phyloP scores from a whole-genome alignment of 2,329 filamentous ascomycete species.

The Emmonsiellopsis sp. region DNA sequence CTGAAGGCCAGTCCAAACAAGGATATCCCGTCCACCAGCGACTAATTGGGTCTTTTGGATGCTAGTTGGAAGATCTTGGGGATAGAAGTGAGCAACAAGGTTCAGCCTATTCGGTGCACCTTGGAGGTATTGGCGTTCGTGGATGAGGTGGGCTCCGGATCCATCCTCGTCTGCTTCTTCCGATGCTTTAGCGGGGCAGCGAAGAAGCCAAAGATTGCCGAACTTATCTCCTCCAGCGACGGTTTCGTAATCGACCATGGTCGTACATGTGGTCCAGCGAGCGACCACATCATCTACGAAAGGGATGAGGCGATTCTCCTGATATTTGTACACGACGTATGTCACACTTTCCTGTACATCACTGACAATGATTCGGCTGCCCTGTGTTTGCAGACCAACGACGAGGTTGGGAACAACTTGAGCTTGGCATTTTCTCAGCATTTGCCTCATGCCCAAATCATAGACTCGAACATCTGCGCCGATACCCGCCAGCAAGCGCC shows the following conservation, averaged over 20 bases:
- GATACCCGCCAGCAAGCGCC: conserved; percentile 75
- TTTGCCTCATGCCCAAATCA: conserved; percentile 83
- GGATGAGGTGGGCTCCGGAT: conserved; percentile 79
- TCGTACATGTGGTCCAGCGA: conserved; percentile 80
- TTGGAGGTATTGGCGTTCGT: conserved; percentile 82
- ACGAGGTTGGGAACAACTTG: conserved; percentile 74
- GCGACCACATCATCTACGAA: conserved; percentile 86
- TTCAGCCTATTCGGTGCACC: conserved; percentile 77
- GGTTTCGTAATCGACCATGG: conserved; percentile 97
- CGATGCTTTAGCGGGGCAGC: conserved; percentile 75
- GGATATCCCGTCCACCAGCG: conserved; percentile 79
- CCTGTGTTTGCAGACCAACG: conserved; percentile 78
- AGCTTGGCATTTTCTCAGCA: conserved; percentile 84
- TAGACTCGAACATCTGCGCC: conserved; percentile 77
- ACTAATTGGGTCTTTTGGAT: conserved; percentile 84
- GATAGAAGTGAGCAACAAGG: conserved; percentile 79
- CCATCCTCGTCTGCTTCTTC: conserved; percentile 88
- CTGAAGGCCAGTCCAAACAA: conserved; percentile 90
- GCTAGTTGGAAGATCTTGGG: conserved; percentile 84
- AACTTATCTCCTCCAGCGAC: conserved; percentile 95
- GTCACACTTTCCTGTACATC: conserved; percentile 89
- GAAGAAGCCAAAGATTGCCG: conserved; percentile 87
- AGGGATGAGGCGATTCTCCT: conserved; percentile 83
- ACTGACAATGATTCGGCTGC: conserved; percentile 80
- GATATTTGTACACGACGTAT: conserved; percentile 86